Evolutionary conservation across 1,284 basidiomycete species (phyloP).

Genomic region (Nidula niveotomentosa): DNA sequence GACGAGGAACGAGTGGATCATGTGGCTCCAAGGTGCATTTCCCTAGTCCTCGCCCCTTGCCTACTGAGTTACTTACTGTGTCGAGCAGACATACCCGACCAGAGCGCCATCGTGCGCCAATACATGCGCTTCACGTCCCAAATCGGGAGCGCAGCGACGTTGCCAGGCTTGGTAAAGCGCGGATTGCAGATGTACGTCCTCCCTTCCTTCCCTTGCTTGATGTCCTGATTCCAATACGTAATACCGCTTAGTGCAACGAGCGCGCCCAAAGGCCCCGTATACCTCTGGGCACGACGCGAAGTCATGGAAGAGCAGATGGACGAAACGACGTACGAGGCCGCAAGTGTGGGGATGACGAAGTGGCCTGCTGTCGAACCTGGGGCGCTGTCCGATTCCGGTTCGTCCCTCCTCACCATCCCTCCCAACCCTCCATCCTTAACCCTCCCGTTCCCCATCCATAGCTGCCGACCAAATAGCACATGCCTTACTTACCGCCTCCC

Average conservation of each 20-base stretch:
- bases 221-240: too few relatives aligned
- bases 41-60: background rate
- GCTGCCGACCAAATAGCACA: conserved; percentile 42
- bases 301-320: conserved; percentile 66
- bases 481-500: conserved; percentile 47
- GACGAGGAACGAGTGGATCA: conserved; percentile 71
- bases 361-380: conserved; percentile 53
- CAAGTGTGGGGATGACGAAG: conserved; percentile 27
- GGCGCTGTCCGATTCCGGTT: conserved; percentile 49
- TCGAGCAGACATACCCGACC: conserved; percentile 60
- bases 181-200: conserved; percentile 57
- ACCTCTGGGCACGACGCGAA: conserved; percentile 72
- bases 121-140: conserved; percentile 70
- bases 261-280: conserved; percentile 69
- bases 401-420: conserved; percentile 4
- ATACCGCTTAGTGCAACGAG: conserved; percentile 48
- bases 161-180: conserved; percentile 49
- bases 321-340: conserved; percentile 22
- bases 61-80: too few relatives aligned
- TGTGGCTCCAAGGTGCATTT: conserved; percentile 62
- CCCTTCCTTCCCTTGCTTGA: too few relatives aligned
- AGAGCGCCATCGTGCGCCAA: conserved; percentile 64
- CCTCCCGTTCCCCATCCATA: conserved; percentile 12
- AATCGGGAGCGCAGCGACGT: conserved; percentile 51
- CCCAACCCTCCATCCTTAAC: conserved; percentile 1